Percentiles rank a stretch among this genome's conserved stretches.
These are phyloP conservation scores for Aureobasidium sp. DNA, from an alignment of 2,329 filamentous ascomycete genomes.

Conservation along the genomic window DNA sequence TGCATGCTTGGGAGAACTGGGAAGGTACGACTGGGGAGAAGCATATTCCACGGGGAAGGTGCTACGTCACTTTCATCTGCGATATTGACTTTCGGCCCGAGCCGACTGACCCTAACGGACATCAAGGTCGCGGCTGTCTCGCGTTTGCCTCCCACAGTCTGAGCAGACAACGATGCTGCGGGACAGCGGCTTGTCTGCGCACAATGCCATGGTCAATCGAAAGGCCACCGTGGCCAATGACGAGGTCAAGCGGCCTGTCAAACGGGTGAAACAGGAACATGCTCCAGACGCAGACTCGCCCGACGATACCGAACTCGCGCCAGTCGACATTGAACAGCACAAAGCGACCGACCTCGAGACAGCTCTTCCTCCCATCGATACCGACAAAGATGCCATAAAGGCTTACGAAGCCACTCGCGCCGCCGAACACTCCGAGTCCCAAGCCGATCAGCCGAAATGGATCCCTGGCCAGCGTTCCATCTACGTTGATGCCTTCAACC, in stretches of 20 bases:
- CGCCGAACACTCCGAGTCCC: not conserved
- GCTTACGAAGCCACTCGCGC: constrained; percentile 63
- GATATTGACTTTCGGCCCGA: not conserved
- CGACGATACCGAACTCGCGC: constrained; percentile 21
- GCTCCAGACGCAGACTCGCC: constrained; percentile 15
- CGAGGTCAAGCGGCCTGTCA: constrained; percentile 30
- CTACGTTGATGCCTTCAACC: constrained; percentile 94
- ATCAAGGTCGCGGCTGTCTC: not conserved
- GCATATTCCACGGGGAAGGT: not conserved
- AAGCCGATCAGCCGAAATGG: constrained; percentile 52
- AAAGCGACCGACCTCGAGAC: constrained; percentile 58
- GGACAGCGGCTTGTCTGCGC: constrained; percentile 34
- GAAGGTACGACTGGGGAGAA: not conserved
- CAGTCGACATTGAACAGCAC: constrained; percentile 17
- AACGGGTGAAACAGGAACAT: constrained; percentile 32
- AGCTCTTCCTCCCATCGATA: constrained; percentile 59
- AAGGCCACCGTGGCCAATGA: constrained; percentile 35
- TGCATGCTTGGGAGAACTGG: not conserved
- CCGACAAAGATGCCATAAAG: constrained; percentile 63
- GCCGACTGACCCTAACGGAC: not conserved
- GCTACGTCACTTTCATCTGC: not conserved
- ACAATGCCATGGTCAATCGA: constrained; percentile 42
- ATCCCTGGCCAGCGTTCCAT: constrained; percentile 74
- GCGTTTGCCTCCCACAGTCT: not conserved
- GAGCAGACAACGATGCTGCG: constrained; percentile 25